These are phyloP conservation scores for Colletotrichum lentis DNA, from an alignment of 2,329 filamentous ascomycete species.

Conservation along the genomic window DNA sequence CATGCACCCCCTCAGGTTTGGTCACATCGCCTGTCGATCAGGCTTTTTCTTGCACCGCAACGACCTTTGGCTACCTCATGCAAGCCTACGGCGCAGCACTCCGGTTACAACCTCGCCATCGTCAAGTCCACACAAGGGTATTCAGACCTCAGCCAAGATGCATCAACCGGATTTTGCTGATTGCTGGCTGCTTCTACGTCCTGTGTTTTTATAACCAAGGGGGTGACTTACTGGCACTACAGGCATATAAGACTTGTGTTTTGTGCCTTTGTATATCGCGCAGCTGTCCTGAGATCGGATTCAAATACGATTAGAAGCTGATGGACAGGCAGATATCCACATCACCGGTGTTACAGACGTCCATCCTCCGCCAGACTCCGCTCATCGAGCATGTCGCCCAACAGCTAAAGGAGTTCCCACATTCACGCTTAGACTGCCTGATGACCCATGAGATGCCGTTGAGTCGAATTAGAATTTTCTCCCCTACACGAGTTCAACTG, in stretches of 20 bases:
- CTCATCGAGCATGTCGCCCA: not conserved
- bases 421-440: too few species aligned
- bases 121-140: not conserved
- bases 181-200: too few species aligned
- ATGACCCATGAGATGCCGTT: too few species aligned
- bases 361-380: not conserved
- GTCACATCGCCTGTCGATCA: not conserved
- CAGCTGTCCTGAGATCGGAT: not conserved
- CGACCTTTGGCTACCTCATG: not conserved
- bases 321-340: not conserved
- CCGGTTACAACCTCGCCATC: not conserved
- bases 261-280: not conserved
- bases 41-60: slow-evolving; percentile 5
- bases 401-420: too few species aligned
- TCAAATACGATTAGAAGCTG: not conserved
- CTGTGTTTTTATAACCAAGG: not conserved
- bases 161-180: not conserved
- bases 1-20: too few species aligned
- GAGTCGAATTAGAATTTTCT: too few species aligned
- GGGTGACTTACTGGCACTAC: not conserved
- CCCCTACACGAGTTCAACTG: too few species aligned
- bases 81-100: slow-evolving; percentile 8
- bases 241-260: not conserved
- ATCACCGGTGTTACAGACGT: not conserved
- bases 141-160: not conserved